Conservation (phyloP, 2,329 filamentous ascomycete genomes). For the Fusarium sp. region DNA sequence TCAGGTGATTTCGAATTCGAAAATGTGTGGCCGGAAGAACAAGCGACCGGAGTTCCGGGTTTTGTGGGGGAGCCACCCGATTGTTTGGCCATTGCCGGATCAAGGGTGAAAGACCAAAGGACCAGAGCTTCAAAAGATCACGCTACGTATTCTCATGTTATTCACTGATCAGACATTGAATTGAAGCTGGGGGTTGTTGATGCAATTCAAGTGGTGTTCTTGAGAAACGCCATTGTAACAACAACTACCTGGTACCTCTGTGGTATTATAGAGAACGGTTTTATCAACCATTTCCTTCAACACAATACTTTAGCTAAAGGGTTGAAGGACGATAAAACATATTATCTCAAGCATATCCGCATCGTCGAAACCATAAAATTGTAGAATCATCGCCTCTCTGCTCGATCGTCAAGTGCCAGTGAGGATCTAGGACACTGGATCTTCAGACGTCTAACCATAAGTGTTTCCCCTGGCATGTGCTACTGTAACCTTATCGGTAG, state of each 20-base stretch:
- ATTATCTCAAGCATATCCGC: too few species aligned
- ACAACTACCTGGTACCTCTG: too few species aligned
- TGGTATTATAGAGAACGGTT: neutral
- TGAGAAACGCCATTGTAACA: too few species aligned
- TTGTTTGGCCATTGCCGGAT: too few species aligned
- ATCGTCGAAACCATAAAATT: neutral
- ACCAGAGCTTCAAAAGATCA: too few species aligned
- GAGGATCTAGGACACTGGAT: conserved; percentile 11
- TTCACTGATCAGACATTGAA: too few species aligned
- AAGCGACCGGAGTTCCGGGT: conserved; percentile 22
- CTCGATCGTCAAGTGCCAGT: conserved; percentile 3
- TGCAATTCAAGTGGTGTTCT: too few species aligned
- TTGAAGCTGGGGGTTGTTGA: too few species aligned
- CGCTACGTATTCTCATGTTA: too few species aligned
- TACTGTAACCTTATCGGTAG: conserved; percentile 39
- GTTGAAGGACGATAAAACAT: too few species aligned
- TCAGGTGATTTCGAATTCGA: neutral
- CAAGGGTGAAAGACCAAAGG: too few species aligned
- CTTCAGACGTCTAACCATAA: conserved; percentile 22
- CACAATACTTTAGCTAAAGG: neutral
- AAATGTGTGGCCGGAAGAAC: conserved; percentile 8
- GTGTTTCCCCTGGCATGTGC: conserved; percentile 22
- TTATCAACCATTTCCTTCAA: neutral
- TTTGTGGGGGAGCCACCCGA: neutral
- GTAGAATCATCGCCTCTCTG: too few species aligned